phyloP scores from a whole-genome alignment of 2,329 filamentous ascomycete species.

The Lithohypha guttulata region DNA sequence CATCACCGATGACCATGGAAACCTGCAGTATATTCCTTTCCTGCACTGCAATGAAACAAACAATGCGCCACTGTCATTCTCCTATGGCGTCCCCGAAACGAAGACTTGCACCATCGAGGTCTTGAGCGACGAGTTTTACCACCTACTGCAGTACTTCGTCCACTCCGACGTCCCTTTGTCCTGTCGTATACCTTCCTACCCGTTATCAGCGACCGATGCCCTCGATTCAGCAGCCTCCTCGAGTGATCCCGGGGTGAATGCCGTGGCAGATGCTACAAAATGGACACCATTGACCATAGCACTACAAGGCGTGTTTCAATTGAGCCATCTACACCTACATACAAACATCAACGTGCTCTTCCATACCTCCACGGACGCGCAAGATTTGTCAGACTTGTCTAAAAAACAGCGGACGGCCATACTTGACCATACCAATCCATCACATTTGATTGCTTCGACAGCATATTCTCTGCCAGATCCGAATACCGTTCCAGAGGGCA shows the following conservation, averaged over 20 bases:
- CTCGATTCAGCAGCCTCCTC: slow-evolving; percentile 12
- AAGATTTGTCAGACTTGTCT: slow-evolving; percentile 32
- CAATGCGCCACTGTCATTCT: slow-evolving; percentile 62
- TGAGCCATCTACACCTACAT: slow-evolving; percentile 80
- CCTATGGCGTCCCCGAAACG: slow-evolving; percentile 64
- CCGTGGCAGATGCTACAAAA: slow-evolving; percentile 37
- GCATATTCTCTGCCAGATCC: slow-evolving; percentile 70
- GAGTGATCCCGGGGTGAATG: slow-evolving; percentile 24
- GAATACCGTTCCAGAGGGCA: slow-evolving; percentile 40
- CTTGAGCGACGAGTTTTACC: slow-evolving; percentile 44
- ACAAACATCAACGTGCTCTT: slow-evolving; percentile 83
- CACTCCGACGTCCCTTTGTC: slow-evolving; percentile 89
- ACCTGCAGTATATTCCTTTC: slow-evolving; percentile 88
- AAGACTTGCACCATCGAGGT: slow-evolving; percentile 43
- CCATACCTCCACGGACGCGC: slow-evolving; percentile 39
- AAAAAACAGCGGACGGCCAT: slow-evolving; percentile 44
- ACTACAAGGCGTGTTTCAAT: slow-evolving; percentile 76
- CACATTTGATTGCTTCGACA: slow-evolving; percentile 74
- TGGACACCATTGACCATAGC: slow-evolving; percentile 83
- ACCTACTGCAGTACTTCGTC: slow-evolving; percentile 73
- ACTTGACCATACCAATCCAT: slow-evolving; percentile 41
- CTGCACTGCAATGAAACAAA: slow-evolving; percentile 80
- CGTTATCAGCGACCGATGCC: slow-evolving; percentile 33
- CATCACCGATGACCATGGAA: slow-evolving; percentile 66
- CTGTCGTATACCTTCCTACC: slow-evolving; percentile 77